These are phyloP conservation scores for Coffea humblotiana DNA, from an alignment of 305 asterid genomes.

Conservation along the genomic window DNA sequence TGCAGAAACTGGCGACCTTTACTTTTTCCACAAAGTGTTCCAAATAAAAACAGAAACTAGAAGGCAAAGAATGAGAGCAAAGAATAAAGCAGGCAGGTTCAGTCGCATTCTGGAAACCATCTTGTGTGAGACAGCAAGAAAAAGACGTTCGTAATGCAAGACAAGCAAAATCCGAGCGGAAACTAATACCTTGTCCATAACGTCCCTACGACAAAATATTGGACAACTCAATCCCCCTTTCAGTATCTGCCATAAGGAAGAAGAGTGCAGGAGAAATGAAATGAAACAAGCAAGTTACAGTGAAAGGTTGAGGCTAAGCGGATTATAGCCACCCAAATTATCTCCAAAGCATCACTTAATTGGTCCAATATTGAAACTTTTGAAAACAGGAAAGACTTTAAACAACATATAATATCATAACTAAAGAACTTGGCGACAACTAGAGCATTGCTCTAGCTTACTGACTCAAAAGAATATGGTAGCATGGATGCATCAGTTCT, in stretches of 20 bases:
- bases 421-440: neutral
- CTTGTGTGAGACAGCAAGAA: neutral
- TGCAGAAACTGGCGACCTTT: neutral
- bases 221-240: neutral
- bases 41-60: neutral
- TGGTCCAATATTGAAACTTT: neutral
- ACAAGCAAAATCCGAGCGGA: neutral
- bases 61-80: neutral
- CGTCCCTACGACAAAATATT: neutral
- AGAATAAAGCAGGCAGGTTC: neutral
- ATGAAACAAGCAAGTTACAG: neutral
- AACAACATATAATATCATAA: no score
- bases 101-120: neutral
- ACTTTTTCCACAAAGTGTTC: no score
- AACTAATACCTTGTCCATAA: neutral
- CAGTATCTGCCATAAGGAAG: neutral
- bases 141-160: neutral
- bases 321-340: neutral
- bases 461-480: neutral
- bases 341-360: neutral
- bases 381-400: neutral
- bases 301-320: neutral
- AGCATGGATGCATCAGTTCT: neutral
- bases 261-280: neutral
- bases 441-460: neutral